Evolutionary conservation across 2,329 filamentous ascomycete genomes (phyloP), one percentile per base, ranked within the genome.

Genomic region (Botrytis fragariae): DNA sequence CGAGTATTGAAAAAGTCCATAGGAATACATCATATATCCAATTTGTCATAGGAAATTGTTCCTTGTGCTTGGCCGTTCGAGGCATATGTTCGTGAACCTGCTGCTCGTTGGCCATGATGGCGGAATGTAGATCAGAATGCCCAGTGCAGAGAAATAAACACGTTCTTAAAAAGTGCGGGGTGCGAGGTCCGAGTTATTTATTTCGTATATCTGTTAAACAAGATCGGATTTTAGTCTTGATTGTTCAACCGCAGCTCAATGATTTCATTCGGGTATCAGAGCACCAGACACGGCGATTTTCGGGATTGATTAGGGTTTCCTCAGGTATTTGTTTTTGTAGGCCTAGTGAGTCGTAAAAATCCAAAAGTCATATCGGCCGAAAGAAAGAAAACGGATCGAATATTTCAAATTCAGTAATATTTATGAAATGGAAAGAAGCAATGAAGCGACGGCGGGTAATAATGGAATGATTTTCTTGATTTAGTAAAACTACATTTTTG

Each of bases 11-110:
- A 81, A 94, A 92, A 67, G 87, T 87, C 87, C 92, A 94, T 45
- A 95, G 86, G 80, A 94, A 92, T 74, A 90, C 86, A 84, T 95
- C 92, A 82, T 95, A 95, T 77, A 91, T 90, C 86, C 88, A 92
- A 77, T 75, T 75, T 37, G 73, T 70, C 74, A 75, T 74, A 20
- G 74, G 74, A 51, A 65, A 72, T 71, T 72, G 64, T 60, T 75
- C 74, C 51, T 71, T 71, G 61, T 72, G 73, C 42, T 72, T 74
- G 35, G 25, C 48, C n/a, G 60, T 62, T 44, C 72, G 74, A 57
- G 74, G 74, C 54, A 74, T 63, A 48, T 74, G 74, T 54, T 75
- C 72, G 54, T 75, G 74, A 37, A 74, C 67, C 64, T 75, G 68
- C 59, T 74, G 59, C 48, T 73, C 60, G 60, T 65, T 73, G 25